These are phyloP conservation scores for Flammula alnicola DNA, from an alignment of 1,284 basidiomycete species.

Conservation along the genomic window DNA sequence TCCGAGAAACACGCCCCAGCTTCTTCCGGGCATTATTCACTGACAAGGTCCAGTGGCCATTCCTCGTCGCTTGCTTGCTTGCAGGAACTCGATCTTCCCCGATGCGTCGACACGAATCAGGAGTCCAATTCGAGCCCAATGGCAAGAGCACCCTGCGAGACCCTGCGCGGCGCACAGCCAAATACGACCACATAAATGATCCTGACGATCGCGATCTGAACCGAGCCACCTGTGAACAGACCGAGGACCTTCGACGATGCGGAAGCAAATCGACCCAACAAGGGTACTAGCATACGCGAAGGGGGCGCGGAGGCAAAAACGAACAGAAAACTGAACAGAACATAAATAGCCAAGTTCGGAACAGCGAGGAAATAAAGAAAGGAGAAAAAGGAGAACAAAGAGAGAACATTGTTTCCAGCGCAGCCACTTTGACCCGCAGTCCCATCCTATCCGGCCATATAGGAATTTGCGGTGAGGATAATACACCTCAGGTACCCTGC, in stretches of 20 bases:
- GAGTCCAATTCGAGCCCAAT: not conserved
- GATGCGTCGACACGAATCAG: conserved; percentile 13
- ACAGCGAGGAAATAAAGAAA: conserved; percentile 8
- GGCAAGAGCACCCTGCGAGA: too few species aligned
- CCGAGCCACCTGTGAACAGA: conserved; percentile 7
- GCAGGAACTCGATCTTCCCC: not conserved
- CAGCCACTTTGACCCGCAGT: too few species aligned
- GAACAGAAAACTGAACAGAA: conserved; percentile 7
- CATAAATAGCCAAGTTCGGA: conserved; percentile 9
- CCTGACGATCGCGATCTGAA: conserved; percentile 9
- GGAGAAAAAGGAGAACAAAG: conserved; percentile 12
- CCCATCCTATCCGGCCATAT: too few species aligned
- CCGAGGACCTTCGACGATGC: conserved; percentile 1
- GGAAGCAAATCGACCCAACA: conserved; percentile 17
- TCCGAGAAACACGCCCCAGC: too few species aligned
- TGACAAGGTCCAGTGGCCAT: not conserved
- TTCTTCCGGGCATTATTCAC: not conserved
- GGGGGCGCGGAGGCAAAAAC: not conserved
- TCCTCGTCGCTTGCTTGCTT: conserved; percentile 2
- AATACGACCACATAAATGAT: conserved; percentile 15
- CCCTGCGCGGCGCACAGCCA: conserved; percentile 14
- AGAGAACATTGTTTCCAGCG: too few species aligned
- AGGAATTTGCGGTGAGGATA: conserved; percentile 1
- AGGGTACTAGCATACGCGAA: not conserved
- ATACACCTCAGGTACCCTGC: not conserved